Percentiles rank a stretch among this genome's conserved stretches.
Conservation (phyloP, 352 stramenopile species). For the Globisporangium spinosum region DNA sequence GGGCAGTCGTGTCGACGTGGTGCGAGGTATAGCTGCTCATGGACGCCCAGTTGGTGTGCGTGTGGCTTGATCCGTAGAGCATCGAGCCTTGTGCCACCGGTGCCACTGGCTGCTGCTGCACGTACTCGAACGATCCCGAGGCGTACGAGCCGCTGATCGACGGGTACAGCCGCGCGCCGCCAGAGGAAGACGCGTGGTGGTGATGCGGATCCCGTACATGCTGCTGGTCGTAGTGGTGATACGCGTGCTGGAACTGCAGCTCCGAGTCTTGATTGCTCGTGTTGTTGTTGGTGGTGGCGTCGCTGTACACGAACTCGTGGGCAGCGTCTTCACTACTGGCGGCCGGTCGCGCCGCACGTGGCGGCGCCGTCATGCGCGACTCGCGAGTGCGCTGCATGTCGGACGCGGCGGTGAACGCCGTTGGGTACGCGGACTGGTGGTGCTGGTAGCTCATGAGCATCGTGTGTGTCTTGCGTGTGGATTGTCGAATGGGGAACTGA, state of each 20-base stretch:
- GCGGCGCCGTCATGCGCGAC: not conserved
- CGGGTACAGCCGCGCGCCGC: not conserved
- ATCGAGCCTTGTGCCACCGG: not conserved
- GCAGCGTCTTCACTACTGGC: too few relatives aligned
- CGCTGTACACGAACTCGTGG: not conserved
- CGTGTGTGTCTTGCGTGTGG: not conserved
- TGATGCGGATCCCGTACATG: not conserved
- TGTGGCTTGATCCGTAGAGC: not conserved
- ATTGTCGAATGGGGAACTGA: too few relatives aligned
- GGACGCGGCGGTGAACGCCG: constrained; percentile 4
- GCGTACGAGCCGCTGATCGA: not conserved
- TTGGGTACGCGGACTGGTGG: not conserved
- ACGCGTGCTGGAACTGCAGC: not conserved
- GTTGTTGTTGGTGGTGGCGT: not conserved
- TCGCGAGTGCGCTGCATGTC: constrained; percentile 13
- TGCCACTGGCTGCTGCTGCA: not conserved
- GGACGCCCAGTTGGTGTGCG: not conserved
- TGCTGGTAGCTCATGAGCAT: constrained; percentile 19
- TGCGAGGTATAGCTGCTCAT: not conserved
- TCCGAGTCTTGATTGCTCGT: not conserved
- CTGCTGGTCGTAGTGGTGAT: not conserved
- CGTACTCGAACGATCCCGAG: not conserved
- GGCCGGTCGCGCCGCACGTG: not conserved
- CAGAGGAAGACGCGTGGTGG: not conserved
- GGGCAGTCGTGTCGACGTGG: not conserved